Conservation (phyloP, 2,329 filamentous ascomycete genomes). For the Tolypocladium amazonense region DNA sequence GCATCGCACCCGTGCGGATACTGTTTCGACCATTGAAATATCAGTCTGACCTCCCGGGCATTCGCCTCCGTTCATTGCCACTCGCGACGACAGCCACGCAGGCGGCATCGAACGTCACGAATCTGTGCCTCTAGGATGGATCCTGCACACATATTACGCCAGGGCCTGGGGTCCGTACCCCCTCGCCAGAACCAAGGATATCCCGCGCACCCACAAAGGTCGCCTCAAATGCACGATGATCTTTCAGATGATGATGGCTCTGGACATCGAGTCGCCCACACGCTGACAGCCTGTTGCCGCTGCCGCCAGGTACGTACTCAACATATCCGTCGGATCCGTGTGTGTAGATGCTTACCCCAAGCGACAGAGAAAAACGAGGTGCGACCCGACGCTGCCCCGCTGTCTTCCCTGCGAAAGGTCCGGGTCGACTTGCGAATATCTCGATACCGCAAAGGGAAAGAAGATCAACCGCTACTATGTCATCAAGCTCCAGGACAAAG, state of each 20-base stretch:
- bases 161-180: constrained; percentile 38
- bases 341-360: not conserved
- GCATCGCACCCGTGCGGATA: too few species aligned
- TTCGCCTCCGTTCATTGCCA: not conserved
- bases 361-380: constrained; percentile 80
- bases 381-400: constrained; percentile 83
- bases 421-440: constrained; percentile 89
- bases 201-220: constrained; percentile 19
- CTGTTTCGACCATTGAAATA: not conserved
- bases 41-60: not conserved
- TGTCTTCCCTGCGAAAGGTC: constrained; percentile 90
- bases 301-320: constrained; percentile 55
- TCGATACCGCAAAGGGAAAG: constrained; percentile 75
- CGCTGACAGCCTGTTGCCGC: constrained; percentile 68
- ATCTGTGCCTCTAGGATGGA: constrained; percentile 35
- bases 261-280: constrained; percentile 60
- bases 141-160: constrained; percentile 47
- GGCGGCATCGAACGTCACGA: not conserved
- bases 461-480: constrained; percentile 90
- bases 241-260: constrained; percentile 38
- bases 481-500: constrained; percentile 78
- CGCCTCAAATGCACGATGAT: constrained; percentile 24
- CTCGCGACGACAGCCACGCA: not conserved
- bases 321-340: not conserved
- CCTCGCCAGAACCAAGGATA: constrained; percentile 23